These are phyloP conservation scores for Aspergillus phoenicis DNA, from an alignment of 2,329 filamentous ascomycete species.

Conservation along the genomic window DNA sequence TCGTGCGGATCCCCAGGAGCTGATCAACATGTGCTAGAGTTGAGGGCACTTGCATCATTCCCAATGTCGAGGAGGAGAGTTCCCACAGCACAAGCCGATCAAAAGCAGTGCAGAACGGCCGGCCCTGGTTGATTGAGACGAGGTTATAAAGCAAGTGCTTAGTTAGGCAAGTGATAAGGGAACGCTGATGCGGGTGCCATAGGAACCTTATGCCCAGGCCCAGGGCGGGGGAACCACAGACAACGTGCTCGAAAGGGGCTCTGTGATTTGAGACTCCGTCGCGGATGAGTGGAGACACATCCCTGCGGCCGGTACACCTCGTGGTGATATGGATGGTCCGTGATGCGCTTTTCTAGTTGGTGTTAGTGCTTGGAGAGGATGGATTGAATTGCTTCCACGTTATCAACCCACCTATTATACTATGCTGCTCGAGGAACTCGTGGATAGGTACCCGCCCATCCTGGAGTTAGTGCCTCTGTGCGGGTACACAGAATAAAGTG, in stretches of 20 bases:
- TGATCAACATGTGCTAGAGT: slow-evolving; percentile 16
- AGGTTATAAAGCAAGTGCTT: slow-evolving; percentile 1
- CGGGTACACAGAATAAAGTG: too few relatives aligned
- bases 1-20: slow-evolving; percentile 24
- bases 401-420: background rate
- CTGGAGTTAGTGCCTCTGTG: background rate
- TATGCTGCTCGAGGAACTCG: background rate
- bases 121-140: slow-evolving; percentile 1
- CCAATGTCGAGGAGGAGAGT: slow-evolving; percentile 3
- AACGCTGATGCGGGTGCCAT: background rate
- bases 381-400: background rate
- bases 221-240: background rate
- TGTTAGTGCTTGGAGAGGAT: background rate
- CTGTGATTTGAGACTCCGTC: background rate
- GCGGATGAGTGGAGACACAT: background rate
- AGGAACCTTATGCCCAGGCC: background rate
- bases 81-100: slow-evolving; percentile 8
- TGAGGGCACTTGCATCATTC: slow-evolving; percentile 16
- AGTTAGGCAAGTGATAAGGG: background rate
- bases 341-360: background rate
- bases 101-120: slow-evolving; percentile 14
- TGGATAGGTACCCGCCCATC: background rate
- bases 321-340: slow-evolving; percentile 1
- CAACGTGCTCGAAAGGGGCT: slow-evolving; percentile 4
- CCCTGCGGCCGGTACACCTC: slow-evolving; percentile 2